Percentiles rank a stretch among this genome's conserved stretches.
Conservation (phyloP, 2,329 filamentous ascomycete genomes). For the Stachybotrys chartarum region DNA sequence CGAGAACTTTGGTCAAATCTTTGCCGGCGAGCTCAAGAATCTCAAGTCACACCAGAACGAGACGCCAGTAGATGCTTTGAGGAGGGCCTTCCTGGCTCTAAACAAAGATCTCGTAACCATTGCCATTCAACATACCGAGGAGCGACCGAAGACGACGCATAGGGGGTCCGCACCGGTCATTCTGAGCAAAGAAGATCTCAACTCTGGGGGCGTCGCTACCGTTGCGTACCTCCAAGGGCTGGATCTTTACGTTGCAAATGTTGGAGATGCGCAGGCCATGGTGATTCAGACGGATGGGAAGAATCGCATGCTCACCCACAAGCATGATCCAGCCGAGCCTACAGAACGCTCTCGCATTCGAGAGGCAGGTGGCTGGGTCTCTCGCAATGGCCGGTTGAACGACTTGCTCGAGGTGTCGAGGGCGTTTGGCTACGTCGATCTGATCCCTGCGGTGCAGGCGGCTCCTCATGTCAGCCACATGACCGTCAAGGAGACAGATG, state of each 20-base stretch:
- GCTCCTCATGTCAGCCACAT: conserved; percentile 77
- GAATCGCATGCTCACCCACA: conserved; percentile 76
- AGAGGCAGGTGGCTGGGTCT: conserved; percentile 92
- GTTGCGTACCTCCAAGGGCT: conserved; percentile 84
- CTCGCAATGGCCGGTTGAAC: conserved; percentile 87
- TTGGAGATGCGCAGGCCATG: conserved; percentile 93
- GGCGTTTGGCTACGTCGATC: conserved; percentile 88
- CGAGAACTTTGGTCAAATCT: conserved; percentile 86
- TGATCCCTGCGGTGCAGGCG: conserved; percentile 89
- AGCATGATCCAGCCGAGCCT: conserved; percentile 87
- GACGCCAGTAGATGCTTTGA: conserved; percentile 72
- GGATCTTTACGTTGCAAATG: conserved; percentile 89
- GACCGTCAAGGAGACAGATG: conserved; percentile 78
- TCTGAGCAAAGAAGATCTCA: conserved; percentile 81
- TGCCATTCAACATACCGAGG: conserved; percentile 73
- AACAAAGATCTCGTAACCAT: conserved; percentile 92
- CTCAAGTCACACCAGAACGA: conserved; percentile 63
- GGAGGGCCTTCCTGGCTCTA: conserved; percentile 77
- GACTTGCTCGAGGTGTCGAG: conserved; percentile 86
- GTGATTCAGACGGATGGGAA: conserved; percentile 84
- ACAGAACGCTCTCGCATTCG: conserved; percentile 81
- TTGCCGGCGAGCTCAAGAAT: conserved; percentile 72
- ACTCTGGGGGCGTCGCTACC: conserved; percentile 85
- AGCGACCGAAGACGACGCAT: conserved; percentile 58
- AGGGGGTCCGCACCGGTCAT: conserved; percentile 68